Evolutionary conservation across 2,329 filamentous ascomycete species (phyloP), one percentile per base, ranked within the genome.

Genomic region (Ophiostoma populinum): DNA sequence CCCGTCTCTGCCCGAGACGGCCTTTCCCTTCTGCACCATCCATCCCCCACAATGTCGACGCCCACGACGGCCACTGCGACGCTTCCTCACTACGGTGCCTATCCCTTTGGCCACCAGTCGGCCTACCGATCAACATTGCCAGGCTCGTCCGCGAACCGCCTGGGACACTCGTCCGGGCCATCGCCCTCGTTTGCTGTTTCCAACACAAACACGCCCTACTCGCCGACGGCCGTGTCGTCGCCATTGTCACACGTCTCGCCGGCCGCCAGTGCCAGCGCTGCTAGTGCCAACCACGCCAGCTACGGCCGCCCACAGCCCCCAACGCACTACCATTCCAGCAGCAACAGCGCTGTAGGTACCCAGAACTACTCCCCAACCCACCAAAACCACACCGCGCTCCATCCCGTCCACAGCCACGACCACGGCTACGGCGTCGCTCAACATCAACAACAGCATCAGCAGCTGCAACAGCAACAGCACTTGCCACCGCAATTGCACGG

Each of bases 11-110:
- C 34, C 24, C 34, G 34, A 32, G 38, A 24, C 27, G 24, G 11
- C 13, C 27, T 26, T 20, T 30, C n/a, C 21, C 24, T 18, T 11
- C 24, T 24, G 28, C 32, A 22, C 24, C 25, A 27, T n/a, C 36
- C 25, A 17, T 32, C 35, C 37, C 35, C n/a, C 38, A 41, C 39
- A 55, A 86, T 87, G 80, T 86, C 80, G 64, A 85, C 80, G 47
- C 80, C 80, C 46, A 82, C 79, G 42, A 79, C 75, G 50, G 76
- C 75, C 49, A 79, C 76, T 54, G 75, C 75, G 50, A 78, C 75
- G 46, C 64, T 81, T 51, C 74, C 75, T 52, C 70, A 69, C 49
- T 74, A 76, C 55, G 70, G 68, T 50, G 73, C 75, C 61, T 75
- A 75, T 50, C 65, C 71, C 50, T 69, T 72, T 49, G 51, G 65